A percentile compares a stretch with the other conserved stretches of the same genome.
phyloP scores from a whole-genome alignment of 108 stramenopile species.

The Hondaea fermentalgiana region DNA sequence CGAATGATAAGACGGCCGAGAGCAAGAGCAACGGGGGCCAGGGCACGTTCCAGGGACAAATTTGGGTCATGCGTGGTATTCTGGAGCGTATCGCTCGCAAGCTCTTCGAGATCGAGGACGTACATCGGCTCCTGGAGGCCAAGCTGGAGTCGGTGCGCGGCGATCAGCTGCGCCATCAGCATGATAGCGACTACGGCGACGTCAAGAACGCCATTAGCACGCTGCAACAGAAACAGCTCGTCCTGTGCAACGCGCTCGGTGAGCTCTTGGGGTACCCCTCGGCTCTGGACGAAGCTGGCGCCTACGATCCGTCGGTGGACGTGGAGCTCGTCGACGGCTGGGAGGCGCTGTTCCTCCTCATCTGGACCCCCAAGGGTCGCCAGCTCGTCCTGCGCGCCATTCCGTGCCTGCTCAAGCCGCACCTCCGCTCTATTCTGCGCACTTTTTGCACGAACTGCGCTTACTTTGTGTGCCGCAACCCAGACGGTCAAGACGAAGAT shows the following conservation, averaged over 20 bases:
- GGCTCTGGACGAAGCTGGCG: background rate
- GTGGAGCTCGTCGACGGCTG: conserved; percentile 11
- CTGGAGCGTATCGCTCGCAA: background rate
- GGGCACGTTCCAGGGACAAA: conserved; percentile 4
- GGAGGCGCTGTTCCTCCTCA: conserved; percentile 6
- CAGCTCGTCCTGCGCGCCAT: background rate
- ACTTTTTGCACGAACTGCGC: conserved; percentile 13
- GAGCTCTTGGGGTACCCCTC: background rate
- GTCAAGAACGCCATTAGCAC: background rate
- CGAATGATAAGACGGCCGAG: too few relatives aligned
- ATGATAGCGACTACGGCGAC: background rate
- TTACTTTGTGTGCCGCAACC: conserved; percentile 19
- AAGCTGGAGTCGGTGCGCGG: background rate
- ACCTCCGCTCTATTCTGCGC: background rate
- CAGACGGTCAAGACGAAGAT: conserved; percentile 6
- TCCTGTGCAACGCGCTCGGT: background rate
- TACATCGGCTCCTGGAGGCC: background rate
- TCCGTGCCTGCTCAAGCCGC: conserved; percentile 6
- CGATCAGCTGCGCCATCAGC: background rate
- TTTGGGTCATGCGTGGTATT: background rate
- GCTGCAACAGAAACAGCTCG: conserved; percentile 9
- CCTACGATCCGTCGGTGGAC: background rate
- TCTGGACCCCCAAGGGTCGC: conserved; percentile 15
- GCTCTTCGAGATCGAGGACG: conserved; percentile 1
- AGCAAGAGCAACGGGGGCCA: background rate